Base-by-base conservation (phyloP, 495 filamentous ascomycete genomes). In the Trichoderma gamsii region DNA sequence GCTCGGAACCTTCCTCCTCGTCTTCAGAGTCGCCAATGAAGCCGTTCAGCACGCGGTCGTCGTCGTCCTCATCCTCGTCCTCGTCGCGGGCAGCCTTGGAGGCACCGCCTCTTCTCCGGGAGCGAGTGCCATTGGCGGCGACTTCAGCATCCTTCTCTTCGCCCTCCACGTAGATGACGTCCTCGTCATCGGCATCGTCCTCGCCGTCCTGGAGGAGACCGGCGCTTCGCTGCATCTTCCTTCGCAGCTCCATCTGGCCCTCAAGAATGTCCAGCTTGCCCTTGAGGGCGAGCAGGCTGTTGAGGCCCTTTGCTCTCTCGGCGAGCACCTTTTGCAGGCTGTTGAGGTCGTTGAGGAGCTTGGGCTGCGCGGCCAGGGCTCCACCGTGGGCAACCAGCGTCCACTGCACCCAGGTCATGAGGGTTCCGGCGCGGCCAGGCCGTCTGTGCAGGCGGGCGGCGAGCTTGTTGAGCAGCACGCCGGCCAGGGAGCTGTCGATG, bases 381-480 rank as follows among this genome's bases (percentile, higher is more conserved):
- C 95, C 95, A 70, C 95, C 95, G 76, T 99, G 95, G 9, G 92
- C 89, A 23, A 97, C 86, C n/a, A 97, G 83, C 1, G 91, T 94
- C 92, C 92, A 96, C 78, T 97, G 92, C 59, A 97, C 89, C 95
- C 95, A 99, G 18, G 90, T 85, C 82, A 97, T 93, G n/a, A 99
- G 86, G 70, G 86, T 90, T 38, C 92, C 92, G 18, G 95, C 93
- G 66, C 95, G 87, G 29, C 93, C 95, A 6, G 95, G 95, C 25
- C 91, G 85, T 69, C 90, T 86, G 72, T 96, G 89, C 76, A 99
- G 86, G 70, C 92, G 87, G 73, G 96, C 90, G 15, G 95, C 91
- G 41, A 99, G 85, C 72, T 89, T 90, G 73, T 90, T 86, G 63
- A 98, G 85, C 32, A 99, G 83, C 15, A 78, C 84, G 16, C 87